These are phyloP conservation scores for Xylariaceae sp. DNA, from an alignment of 2,329 filamentous ascomycete genomes.

Conservation along the genomic window DNA sequence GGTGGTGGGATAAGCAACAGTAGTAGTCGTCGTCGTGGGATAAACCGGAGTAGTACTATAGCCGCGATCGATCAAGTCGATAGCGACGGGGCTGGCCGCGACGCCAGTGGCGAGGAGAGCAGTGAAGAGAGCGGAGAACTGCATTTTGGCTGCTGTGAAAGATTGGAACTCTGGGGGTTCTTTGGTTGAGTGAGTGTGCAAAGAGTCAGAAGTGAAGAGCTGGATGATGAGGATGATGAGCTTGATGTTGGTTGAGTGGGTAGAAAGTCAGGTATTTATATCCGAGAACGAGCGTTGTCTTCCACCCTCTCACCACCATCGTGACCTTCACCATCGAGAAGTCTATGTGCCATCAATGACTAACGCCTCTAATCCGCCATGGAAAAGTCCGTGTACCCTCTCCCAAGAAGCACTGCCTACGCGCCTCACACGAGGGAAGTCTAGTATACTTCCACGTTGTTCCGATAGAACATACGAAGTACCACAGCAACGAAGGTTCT, in stretches of 20 bases:
- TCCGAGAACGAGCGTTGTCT: not conserved
- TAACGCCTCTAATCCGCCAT: not conserved
- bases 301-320: not conserved
- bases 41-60: too few species aligned
- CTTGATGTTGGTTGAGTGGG: too few species aligned
- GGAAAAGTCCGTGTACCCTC: too few species aligned
- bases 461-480: too few species aligned
- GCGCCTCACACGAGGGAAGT: not conserved
- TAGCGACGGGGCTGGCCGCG: constrained; percentile 18
- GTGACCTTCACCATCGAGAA: constrained; percentile 8
- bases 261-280: constrained; percentile 12
- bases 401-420: too few species aligned
- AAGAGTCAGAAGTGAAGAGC: constrained; percentile 3
- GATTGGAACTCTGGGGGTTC: constrained; percentile 6
- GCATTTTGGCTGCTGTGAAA: constrained; percentile 16
- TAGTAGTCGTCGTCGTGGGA: not conserved
- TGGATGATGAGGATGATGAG: too few species aligned
- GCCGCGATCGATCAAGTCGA: too few species aligned
- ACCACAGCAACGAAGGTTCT: too few species aligned
- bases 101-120: constrained; percentile 15
- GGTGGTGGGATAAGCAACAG: not conserved
- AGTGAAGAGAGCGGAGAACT: constrained; percentile 19
- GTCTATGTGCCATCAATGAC: not conserved
- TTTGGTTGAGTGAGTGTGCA: not conserved
- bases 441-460: not conserved